Evolutionary conservation across 148 eudicot species (phyloP), one percentile per base, ranked within the genome.

Genomic region (Amaranthus hypochondriacus): DNA sequence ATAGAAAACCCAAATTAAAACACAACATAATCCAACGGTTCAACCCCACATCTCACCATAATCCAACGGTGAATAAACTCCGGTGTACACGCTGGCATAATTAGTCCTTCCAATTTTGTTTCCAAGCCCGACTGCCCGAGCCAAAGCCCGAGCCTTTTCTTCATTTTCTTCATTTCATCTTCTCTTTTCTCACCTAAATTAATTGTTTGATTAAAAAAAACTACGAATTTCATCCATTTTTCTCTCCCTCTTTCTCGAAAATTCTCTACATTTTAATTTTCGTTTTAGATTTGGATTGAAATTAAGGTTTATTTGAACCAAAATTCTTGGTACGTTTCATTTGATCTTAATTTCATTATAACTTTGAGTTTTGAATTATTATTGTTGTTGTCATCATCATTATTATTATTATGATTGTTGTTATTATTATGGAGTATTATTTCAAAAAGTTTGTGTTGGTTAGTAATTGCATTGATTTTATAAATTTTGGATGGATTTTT

Each of bases 11-110:
- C 39, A 28, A 28, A 28, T 28, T 28, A 28, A 28, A 28, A 28
- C 39, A 28, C 39, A 28, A 28, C 39, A 28, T 28, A 28, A 60
- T 42, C 53, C 61, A 69, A 60, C 74, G 55, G 48, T 48, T 1
- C 6, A 44, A 1, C 69, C 46, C 0, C 47, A 13, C 0, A 73
- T 14, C 39, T 18, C 46, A 48, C 50, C 7, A 2, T 15, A 56
- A 77, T 72, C 80, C 60, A n/a, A 77, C 79, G 70, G 79, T 52
- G 1, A 15, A 6, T 8, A 13, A 11, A 55, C 39, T 28, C 39
- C 39, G 39, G 18, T 18, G 18, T 18, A 18, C 18, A 18, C 18
- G 18, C 18, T 18, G 18, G 18, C 18, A 55, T 8, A 43, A n/a
- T 18, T 18, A 18, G 18, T 18, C 18, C 18, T 18, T 18, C 18